Evolutionary conservation across 441 rosid species (phyloP), one percentile per base, ranked within the genome.

Genomic region (Hura crepitans): DNA sequence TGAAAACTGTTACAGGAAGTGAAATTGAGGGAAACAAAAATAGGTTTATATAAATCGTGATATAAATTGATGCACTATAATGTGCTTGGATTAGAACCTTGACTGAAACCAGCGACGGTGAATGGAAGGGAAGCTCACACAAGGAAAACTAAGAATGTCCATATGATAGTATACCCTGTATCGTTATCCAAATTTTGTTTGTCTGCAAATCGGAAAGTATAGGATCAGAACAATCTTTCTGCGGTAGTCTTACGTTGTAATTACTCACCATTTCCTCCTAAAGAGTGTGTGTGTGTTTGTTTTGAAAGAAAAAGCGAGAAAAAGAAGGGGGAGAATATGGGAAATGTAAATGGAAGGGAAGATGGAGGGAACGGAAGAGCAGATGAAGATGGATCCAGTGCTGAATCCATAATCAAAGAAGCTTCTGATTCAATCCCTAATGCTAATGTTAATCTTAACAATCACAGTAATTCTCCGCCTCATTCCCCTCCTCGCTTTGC

Each of bases 311-410:
- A 5, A 10, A 15, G n/a, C n/a, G 39, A 28, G 5, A 53, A 20
- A 55, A 57, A 30, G 27, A 15, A 0, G 33, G 22, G 12, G 15
- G n/a, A 9, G 11, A 22, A 11, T 71, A 90, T 90, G 96, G 96
- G 96, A 14, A 90, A 90, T 79, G 88, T 86, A 10, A 90, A 80
- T 73, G 96, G 86, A 14, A 85, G 74, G 77, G 61, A 62, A 30
- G 84, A 58, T 43, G 72, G 79, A 9, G 76, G 78, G 28, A 27
- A 69, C 74, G 55, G 51, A 15, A 80, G 63, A 23, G 37, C 33
- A 57, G 78, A 79, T 15, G 75, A 79, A 39, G 72, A 69, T 39
- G 81, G 83, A 83, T 79, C 83, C 46, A 81, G 83, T 39, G 83
- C 81, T 31, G 53, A 62, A 15, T 35, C 59, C n/a, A 18, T 20